Base-by-base conservation (phyloP, 345 rosid species). In the Eucalyptus brandiana region DNA sequence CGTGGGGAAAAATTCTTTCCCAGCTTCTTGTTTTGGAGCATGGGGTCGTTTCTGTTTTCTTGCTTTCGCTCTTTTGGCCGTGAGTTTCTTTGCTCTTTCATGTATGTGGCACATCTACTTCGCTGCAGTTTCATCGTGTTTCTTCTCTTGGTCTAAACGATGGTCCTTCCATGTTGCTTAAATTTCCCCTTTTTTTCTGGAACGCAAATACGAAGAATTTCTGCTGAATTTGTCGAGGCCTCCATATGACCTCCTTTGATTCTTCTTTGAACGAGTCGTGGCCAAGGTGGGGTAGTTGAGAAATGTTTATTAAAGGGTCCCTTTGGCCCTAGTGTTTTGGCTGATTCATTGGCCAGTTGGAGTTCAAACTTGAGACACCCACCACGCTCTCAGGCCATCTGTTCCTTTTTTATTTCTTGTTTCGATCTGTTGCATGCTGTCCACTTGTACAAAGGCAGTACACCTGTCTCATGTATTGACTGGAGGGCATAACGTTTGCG, bases 371-470 rank as follows among this genome's bases (percentile, higher is more conserved):
- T 5, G 44, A 6, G 56, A 48, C 44, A 26, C 62, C 44, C 56
- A 58, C 45, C 62, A 58, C 56, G 30, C 54, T 14, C 51, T 5
- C 9, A 51, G 87, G 67, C 87, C 54, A 83, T 86, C 88, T 89
- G 62, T 83, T 56, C 86, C 86, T 6, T 65, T 65, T 76, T 89
- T 37, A 34, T 87, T 80, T 47, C 62, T 86, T 86, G 87, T 62
- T 54, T 88, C 45, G 65, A 91, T 91, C 85, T 72, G 37, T 72
- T 90, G 81, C 89, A 69, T 89, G 89, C 21, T 88, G 89, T 91
- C 91, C 92, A 91, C 87, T 72, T 90, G 91, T 91, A 28, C 89
- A 49, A 47, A 69, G 34, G 69, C 62, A 69, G 30, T 87, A 44
- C 86, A 87, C 72, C 76, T 89, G 90, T 44, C 87, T 87, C 80